phyloP scores from a whole-genome alignment of 306 rosid genomes.

The Lathyrus sativus region DNA sequence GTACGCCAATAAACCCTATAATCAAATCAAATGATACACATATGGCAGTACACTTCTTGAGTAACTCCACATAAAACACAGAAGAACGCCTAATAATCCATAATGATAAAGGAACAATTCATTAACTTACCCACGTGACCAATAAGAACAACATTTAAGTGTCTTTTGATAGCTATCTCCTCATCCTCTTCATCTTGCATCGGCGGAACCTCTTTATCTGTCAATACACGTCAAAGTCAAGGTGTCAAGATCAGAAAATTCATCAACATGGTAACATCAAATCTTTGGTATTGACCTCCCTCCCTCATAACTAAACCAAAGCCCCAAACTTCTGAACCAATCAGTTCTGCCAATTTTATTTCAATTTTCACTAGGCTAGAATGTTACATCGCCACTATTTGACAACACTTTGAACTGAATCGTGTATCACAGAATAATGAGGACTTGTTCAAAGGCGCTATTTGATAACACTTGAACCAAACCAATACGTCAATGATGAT shows the following conservation, averaged over 20 bases:
- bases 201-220: slow-evolving; percentile 51
- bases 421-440: too few relatives aligned
- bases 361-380: too few relatives aligned
- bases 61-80: slow-evolving; percentile 1
- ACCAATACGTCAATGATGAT: too few relatives aligned
- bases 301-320: too few relatives aligned
- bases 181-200: slow-evolving; percentile 39
- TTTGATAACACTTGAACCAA: too few relatives aligned
- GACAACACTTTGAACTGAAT: too few relatives aligned
- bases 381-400: too few relatives aligned
- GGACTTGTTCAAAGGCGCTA: too few relatives aligned
- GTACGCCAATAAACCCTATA: not conserved
- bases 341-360: too few relatives aligned
- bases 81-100: not conserved
- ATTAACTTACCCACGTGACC: slow-evolving; percentile 91
- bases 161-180: slow-evolving; percentile 58
- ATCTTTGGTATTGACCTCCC: too few relatives aligned
- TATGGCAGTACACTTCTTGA: not conserved
- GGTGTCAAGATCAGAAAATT: slow-evolving; percentile 39
- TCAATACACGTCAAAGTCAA: slow-evolving; percentile 46
- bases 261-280: too few relatives aligned
- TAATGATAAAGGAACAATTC: not conserved
- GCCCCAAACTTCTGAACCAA: too few relatives aligned
- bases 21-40: not conserved
- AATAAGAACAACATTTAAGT: slow-evolving; percentile 87